Percentiles rank a stretch among this genome's conserved stretches.
Evolutionary conservation across 306 rosid genomes (phyloP).

Genomic region (Castanea crenata): DNA sequence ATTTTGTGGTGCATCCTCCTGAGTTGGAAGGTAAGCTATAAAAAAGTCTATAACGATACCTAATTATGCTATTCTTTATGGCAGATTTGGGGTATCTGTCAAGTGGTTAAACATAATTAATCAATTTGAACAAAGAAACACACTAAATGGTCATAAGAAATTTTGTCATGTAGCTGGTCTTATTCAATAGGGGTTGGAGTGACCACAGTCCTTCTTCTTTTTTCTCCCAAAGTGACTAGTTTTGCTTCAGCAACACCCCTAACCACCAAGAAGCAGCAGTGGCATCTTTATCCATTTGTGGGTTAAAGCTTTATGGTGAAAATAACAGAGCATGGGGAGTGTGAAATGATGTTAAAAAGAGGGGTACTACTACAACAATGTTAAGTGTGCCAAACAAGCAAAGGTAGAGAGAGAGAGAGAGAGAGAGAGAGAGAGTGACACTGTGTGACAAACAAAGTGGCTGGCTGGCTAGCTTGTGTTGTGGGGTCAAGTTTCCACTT

Average conservation of each 20-base stretch:
- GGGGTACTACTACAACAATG: constrained; percentile 33
- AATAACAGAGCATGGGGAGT: constrained; percentile 54
- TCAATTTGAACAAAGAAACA: constrained; percentile 4
- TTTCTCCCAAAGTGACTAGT: constrained; percentile 24
- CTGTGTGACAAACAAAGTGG: constrained; percentile 45
- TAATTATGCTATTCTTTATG: constrained; percentile 35
- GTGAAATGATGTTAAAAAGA: constrained; percentile 45
- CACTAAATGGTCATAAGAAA: constrained; percentile 10
- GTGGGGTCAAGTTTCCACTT: constrained; percentile 70
- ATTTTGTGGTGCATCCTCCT: neutral
- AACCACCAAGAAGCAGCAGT: constrained; percentile 38
- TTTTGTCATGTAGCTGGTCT: constrained; percentile 22
- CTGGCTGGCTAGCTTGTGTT: constrained; percentile 27
- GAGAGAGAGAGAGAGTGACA: constrained; percentile 11
- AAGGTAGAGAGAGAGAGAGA: constrained; percentile 34
- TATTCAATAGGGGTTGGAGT: neutral
- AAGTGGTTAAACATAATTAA: constrained; percentile 35
- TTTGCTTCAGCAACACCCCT: constrained; percentile 70
- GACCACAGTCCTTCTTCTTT: no score
- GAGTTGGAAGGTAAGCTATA: neutral
- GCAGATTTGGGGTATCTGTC: constrained; percentile 31
- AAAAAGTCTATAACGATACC: neutral
- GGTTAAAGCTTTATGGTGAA: constrained; percentile 62
- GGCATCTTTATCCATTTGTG: constrained; percentile 51
- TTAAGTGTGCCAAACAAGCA: constrained; percentile 73